A percentile compares a stretch with the other conserved stretches of the same genome.
phyloP scores from a whole-genome alignment of 495 filamentous ascomycete species.

The Filosporella fistucella region DNA sequence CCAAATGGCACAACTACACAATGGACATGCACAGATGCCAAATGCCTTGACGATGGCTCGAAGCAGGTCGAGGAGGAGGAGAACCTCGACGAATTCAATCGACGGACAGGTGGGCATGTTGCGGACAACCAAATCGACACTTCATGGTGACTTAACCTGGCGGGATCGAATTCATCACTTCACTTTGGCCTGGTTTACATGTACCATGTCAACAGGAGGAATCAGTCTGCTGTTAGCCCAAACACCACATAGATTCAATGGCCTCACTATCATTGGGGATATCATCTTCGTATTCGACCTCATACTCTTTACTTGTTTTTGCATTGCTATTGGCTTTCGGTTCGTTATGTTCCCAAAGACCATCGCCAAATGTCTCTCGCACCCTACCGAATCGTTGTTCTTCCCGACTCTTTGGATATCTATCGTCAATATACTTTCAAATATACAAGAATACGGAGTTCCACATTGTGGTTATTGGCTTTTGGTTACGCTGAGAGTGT shows the following conservation, averaged over 20 bases:
- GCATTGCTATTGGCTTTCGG: constrained; percentile 35
- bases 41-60: neutral
- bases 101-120: constrained; percentile 7
- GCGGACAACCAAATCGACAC: constrained; percentile 2
- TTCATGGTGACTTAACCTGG: constrained; percentile 10
- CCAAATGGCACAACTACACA: too few species aligned
- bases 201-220: constrained; percentile 60
- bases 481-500: constrained; percentile 31
- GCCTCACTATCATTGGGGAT: constrained; percentile 54
- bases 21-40: too few species aligned
- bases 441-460: constrained; percentile 57
- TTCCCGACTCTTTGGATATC: constrained; percentile 63
- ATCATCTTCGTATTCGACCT: constrained; percentile 60
- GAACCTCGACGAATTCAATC: constrained; percentile 7
- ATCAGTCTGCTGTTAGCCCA: constrained; percentile 55
- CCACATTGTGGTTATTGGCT: constrained; percentile 32
- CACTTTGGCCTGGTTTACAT: constrained; percentile 63
- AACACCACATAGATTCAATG: constrained; percentile 56
- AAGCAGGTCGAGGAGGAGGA: neutral
- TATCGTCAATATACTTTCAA: constrained; percentile 54
- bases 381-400: constrained; percentile 63
- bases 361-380: constrained; percentile 51
- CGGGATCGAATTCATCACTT: constrained; percentile 55
- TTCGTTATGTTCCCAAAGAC: constrained; percentile 52
- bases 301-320: constrained; percentile 40